Conservation (phyloP, 495 filamentous ascomycete genomes). For the Xylaria scruposa region DNA sequence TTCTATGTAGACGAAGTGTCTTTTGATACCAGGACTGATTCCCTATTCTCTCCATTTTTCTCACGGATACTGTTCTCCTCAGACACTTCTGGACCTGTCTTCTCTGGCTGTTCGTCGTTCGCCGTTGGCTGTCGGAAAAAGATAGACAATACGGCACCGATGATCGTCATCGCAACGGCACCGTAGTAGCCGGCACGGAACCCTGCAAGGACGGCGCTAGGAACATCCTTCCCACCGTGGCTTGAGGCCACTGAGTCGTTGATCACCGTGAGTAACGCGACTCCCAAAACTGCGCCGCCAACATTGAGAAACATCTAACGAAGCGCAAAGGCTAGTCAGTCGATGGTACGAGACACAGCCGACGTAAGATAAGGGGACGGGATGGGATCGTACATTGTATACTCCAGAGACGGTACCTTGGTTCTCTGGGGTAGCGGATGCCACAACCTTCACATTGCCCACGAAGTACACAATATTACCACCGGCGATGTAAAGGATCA, state of each 20-base stretch:
- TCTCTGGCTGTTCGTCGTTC: no score
- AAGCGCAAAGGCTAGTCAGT: no score
- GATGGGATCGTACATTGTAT: not conserved
- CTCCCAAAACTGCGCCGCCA: constrained; percentile 13
- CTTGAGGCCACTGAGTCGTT: not conserved
- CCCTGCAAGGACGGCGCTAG: not conserved
- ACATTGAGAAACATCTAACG: constrained; percentile 10
- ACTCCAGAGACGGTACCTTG: constrained; percentile 6
- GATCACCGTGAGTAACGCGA: constrained; percentile 7
- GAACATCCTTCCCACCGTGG: not conserved
- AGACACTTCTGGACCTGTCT: no score
- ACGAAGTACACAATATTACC: not conserved
- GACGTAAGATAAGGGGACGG: not conserved
- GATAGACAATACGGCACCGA: not conserved
- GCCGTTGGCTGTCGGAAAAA: not conserved
- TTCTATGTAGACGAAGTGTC: no score
- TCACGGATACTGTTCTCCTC: no score
- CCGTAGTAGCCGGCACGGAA: constrained; percentile 4
- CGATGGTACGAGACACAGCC: no score
- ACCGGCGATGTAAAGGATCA: constrained; percentile 11
- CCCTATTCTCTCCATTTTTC: no score
- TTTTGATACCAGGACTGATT: no score
- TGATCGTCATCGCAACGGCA: not conserved
- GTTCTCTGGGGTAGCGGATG: not conserved
- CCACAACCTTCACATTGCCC: not conserved